Percentiles rank a stretch among this genome's conserved stretches.
Evolutionary conservation across 2,329 filamentous ascomycete genomes (phyloP).

Genomic region (Fusarium acutatum): DNA sequence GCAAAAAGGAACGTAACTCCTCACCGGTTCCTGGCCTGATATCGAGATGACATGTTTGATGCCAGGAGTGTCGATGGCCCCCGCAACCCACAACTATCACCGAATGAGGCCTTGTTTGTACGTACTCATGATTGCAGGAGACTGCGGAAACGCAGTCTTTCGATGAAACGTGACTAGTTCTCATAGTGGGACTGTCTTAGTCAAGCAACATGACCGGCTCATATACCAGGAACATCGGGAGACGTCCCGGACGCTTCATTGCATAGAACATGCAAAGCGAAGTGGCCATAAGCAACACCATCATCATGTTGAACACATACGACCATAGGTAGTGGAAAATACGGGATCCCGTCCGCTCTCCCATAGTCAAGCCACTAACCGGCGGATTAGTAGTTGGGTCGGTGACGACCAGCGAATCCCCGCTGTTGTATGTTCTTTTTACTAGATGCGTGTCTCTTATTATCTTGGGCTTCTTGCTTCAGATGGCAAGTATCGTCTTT

Average conservation of each 20-base stretch:
- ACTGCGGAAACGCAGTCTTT: neutral
- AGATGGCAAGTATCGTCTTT: neutral
- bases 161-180: neutral
- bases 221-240: constrained; percentile 12
- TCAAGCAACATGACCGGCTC: neutral
- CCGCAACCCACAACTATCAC: neutral
- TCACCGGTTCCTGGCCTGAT: neutral
- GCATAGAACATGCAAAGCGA: neutral
- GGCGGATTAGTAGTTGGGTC: constrained; percentile 34
- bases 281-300: neutral
- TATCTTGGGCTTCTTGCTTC: neutral
- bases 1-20: neutral
- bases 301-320: constrained; percentile 9
- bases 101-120: neutral
- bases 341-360: constrained; percentile 36
- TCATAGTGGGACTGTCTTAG: neutral
- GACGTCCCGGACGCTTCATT: neutral
- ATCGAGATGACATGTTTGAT: neutral
- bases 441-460: neutral
- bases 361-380: constrained; percentile 30
- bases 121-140: neutral
- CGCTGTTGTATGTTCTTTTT: constrained; percentile 33
- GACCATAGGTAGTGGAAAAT: constrained; percentile 36
- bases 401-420: constrained; percentile 35
- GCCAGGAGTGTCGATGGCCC: neutral